Evolutionary conservation across 1,284 basidiomycete genomes (phyloP), one percentile per base, ranked within the genome.

Genomic region (Rugosomyces carneus): DNA sequence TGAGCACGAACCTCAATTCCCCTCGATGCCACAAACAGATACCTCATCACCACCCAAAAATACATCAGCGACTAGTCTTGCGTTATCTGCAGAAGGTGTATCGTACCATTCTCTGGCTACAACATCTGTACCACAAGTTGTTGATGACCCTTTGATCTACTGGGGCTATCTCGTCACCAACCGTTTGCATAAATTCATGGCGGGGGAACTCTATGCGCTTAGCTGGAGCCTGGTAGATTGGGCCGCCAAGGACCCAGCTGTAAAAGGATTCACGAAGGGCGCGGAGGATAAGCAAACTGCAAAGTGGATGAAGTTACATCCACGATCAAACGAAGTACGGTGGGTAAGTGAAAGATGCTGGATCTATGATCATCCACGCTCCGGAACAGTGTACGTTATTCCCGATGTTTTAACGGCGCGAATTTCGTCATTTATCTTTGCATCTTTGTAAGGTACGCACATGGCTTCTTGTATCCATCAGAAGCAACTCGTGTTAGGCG

Each of bases 121-220:
- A 10, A 23, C 39, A 29, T 23, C 40, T 8, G 38, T 48, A 16
- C 45, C 48, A 11, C 51, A 50, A 23, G 41, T 38, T 19, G 45
- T 48, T 20, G 42, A 56, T n/a, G 87, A 93, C 60, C 84, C 81
- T 1, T 68, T 92, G 52, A 81, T 93, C 15, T 94, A 93, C 65
- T 97, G 93, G 92, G 93, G 93, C 2, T 96, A 98, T 64, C 81
- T 97, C 27, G 89, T 98, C 38, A 93, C 92, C 53, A 90, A 94
- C 60, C 73, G 72, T 42, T 87, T 96, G 57, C 87, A 94, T 59
- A 76, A 69, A 45, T 98, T 98, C 69, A 98, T 99, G 94, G 95
- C 83, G 3, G 95, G 95, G 18, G 94, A 99, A 65, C 69, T 93
- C 49, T 99, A 99, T 64, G 93, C 84, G 7, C 70, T 99, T 21